Evolutionary conservation across 2,329 filamentous ascomycete genomes (phyloP), one percentile per base, ranked within the genome.

Genomic region (Trichoderma pleuroti): DNA sequence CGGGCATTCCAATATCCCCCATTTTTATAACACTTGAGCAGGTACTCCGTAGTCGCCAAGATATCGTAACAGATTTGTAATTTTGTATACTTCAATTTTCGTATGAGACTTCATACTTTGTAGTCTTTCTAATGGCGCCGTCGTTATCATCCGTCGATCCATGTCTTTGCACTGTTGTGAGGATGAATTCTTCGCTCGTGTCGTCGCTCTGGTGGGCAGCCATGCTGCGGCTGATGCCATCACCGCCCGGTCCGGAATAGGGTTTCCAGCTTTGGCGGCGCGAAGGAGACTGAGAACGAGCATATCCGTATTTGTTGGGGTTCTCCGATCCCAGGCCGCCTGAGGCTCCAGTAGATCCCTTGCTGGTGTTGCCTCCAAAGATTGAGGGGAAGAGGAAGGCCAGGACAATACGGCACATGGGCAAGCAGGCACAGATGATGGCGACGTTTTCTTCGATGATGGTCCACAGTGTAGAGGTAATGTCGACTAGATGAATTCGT

Each of bases 391-490:
- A 80, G 42, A 82, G 67, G 64, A 76, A 77, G 61, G 78, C 76
- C 16, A 83, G 77, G n/a, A 80, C 78, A 1, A 80, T 77, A 56
- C 80, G 81, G 69, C 81, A 82, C 80, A 81, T 81, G 18, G 80
- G 80, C 5, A 82, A 73, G 54, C 80, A 82, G 16, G 80, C 78
- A 71, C 80, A 82, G 70, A 82, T 80, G 52, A 82, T 81, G 67
- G 79, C 80, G 26, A 82, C 73, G 56, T 82, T 81, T 60, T 80
- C 76, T 68, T 82, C 81, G 36, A 82, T 78, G 57, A 81, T 80
- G 7, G 80, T 81, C 80, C 80, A 82, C 6, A 82, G 75, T 0
- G 80, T 81, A 2, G 80, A 81, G 6, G 73, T 75, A 69, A 82
- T 79, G 21, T 81, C 77, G 21, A 78, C 81, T 75, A 69, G 49